Evolutionary conservation across 2,329 filamentous ascomycete species (phyloP), one percentile per base, ranked within the genome.

Genomic region (Apiospora phragmitis): DNA sequence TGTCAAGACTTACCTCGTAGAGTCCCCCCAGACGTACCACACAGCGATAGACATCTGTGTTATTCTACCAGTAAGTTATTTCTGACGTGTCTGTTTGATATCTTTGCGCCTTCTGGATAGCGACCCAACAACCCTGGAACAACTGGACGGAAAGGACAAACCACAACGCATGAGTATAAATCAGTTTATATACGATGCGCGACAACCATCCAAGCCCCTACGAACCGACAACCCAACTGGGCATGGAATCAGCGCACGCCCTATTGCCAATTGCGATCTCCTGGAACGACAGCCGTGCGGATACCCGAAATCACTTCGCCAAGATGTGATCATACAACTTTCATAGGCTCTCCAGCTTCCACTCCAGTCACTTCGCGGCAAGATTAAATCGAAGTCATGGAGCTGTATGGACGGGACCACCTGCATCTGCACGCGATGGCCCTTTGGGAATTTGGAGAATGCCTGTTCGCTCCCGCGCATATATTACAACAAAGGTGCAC

Each of bases 1-100:
- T 74, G 68, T 66, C 62, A 65, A 59, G 67, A 70, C 42, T 70
- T 51, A 47, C 24, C 70, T 68, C 66, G 67, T 71, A 69, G 65
- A 21, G 71, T 62, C 65, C 43, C 21, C 51, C 59, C 55, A 26
- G 70, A 65, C n/a, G 26, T 26, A 16, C 21, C 18, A 62, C 51
- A 35, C 14, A 35, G 32, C 55, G 43, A 70, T 66, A 69, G 69
- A 72, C 35, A 69, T 49, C 68, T 69, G 49, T 29, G 29, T 47
- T 59, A 67, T 18, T 32, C 14, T 55, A 42, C 45, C 18, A 42
- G 68, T 69, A 66, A 69, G 68, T 69, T 62, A 24, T n/a, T 62
- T n/a, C 55, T 62, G 55, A 38, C 29, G 18, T 62, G 32, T 62
- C 18, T 62, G 55, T 62, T 62, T 62, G 55, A 38, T 38, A 62